Evolutionary conservation across 176 grass and related monocot genomes (phyloP), one percentile per base, ranked within the genome.

Genomic region (Canna indica): DNA sequence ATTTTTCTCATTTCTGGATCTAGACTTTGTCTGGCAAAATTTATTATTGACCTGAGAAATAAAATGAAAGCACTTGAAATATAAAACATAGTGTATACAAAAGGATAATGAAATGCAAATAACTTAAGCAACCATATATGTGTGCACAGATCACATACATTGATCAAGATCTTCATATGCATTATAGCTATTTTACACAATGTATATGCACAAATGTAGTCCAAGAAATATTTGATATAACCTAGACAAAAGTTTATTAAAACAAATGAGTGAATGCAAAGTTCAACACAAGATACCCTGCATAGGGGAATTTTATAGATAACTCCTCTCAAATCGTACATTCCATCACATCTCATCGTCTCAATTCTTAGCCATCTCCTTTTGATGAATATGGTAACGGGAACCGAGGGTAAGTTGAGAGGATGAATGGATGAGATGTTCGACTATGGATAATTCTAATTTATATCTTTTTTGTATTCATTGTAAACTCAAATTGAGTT

Each of bases 21-120:
- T 69, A 97, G 69, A 90, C 84, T 90, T 61, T 92, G 93, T 27
- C 86, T 87, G 30, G 84, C 89, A 83, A 97, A 97, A 79, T 82
- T 83, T 65, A 97, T 85, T 79, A 97, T 83, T 20, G 84, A 90
- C 93, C 93, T 97, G 75, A 59, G 75, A 22, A 77, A 71, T 81
- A n/a, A 44, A 66, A 33, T n/a, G 48, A 54, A 2, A 79, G 69
- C 24, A 32, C 26, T 70, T 36, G 39, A 7, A 24, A 69, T 59
- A 30, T 16, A 63, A 45, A 17, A 33, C 7, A 18, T 24, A 16
- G 22, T 16, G 26, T 20, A 46, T 5, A 14, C 24, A 18, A 28
- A 47, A 46, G 8, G 16, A 31, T 11, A 32, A 45, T 29, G 22
- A 47, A 69, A 7, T 47, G n/a, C 38, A 69, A 17, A 3, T 45